These are phyloP conservation scores for Colletotrichum musae DNA, from an alignment of 2,329 filamentous ascomycete genomes.

Conservation along the genomic window DNA sequence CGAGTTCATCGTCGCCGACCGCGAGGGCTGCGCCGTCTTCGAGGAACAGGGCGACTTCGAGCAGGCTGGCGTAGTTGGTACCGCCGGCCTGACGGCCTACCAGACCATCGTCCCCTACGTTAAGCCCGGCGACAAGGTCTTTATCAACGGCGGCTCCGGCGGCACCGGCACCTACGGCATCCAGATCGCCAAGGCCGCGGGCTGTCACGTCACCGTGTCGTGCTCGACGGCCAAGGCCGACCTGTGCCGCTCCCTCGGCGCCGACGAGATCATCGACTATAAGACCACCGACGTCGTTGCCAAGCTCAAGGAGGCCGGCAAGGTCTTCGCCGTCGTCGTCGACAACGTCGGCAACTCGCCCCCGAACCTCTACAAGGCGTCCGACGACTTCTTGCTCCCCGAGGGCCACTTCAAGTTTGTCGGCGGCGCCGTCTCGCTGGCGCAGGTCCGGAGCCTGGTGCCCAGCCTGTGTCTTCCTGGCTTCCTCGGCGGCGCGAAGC, in stretches of 20 bases:
- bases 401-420: slow-evolving; percentile 66
- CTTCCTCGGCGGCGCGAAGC: slow-evolving; percentile 57
- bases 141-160: slow-evolving; percentile 77
- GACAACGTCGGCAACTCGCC: slow-evolving; percentile 71
- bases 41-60: slow-evolving; percentile 54
- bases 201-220: slow-evolving; percentile 72
- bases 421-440: slow-evolving; percentile 55
- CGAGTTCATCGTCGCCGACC: slow-evolving; percentile 56
- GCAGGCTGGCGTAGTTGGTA: slow-evolving; percentile 59
- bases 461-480: slow-evolving; percentile 48
- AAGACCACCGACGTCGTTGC: slow-evolving; percentile 63
- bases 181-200: slow-evolving; percentile 75
- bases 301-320: slow-evolving; percentile 61
- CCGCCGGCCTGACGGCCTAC: slow-evolving; percentile 64
- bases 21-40: slow-evolving; percentile 53
- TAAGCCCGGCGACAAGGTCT: slow-evolving; percentile 68
- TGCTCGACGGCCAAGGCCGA: slow-evolving; percentile 73
- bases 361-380: slow-evolving; percentile 65
- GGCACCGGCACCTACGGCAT: slow-evolving; percentile 74
- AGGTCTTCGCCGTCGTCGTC: slow-evolving; percentile 66
- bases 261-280: slow-evolving; percentile 77
- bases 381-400: slow-evolving; percentile 64
- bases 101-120: slow-evolving; percentile 63
- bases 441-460: slow-evolving; percentile 45
- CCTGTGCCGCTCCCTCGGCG: slow-evolving; percentile 71